Conservation (phyloP, 2,329 filamentous ascomycete species). For the Fusarium brevicatenulatum region DNA sequence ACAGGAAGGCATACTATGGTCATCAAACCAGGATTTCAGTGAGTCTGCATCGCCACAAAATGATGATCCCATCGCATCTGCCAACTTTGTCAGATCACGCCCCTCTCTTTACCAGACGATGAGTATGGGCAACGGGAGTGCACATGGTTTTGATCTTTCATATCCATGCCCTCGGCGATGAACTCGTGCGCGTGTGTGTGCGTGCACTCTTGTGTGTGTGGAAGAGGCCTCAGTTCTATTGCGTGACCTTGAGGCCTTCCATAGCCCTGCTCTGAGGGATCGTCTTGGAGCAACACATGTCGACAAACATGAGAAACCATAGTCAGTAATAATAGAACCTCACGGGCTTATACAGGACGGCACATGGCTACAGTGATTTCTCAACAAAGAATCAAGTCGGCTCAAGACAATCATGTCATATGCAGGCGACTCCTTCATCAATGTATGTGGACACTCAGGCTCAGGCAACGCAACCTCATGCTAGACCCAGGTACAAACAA, state of each 20-base stretch:
- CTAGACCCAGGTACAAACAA: not conserved
- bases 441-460: not conserved
- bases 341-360: not conserved
- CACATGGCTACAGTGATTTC: not conserved
- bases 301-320: not conserved
- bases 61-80: not conserved
- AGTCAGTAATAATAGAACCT: not conserved
- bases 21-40: not conserved
- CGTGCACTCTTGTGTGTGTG: not conserved
- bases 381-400: too few species aligned
- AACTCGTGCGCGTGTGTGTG: not conserved
- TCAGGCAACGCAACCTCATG: not conserved
- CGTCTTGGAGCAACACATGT: not conserved
- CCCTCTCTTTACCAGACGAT: slow-evolving; percentile 29
- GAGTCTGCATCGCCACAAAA: not conserved
- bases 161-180: not conserved
- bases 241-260: slow-evolving; percentile 20
- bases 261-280: not conserved
- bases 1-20: not conserved
- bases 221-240: not conserved
- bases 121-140: slow-evolving; percentile 30
- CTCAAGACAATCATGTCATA: not conserved
- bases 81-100: slow-evolving; percentile 6
- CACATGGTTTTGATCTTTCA: slow-evolving; percentile 35
- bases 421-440: not conserved